Evolutionary conservation across 2,329 filamentous ascomycete species (phyloP).

Genomic region (Orbilia blumenaviensis): DNA sequence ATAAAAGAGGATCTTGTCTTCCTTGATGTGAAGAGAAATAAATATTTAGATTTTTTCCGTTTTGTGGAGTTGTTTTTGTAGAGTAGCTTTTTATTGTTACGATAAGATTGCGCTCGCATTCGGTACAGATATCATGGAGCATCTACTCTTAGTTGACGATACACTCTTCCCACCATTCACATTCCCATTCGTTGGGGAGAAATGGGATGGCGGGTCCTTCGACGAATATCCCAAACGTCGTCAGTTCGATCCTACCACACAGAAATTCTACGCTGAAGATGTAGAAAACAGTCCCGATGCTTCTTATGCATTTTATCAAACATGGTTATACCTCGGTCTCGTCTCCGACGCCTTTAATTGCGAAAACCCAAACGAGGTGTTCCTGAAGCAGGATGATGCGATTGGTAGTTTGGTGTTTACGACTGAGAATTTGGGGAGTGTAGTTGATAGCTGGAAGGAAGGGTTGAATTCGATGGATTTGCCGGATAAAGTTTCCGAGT

Average conservation of each 20-base stretch:
- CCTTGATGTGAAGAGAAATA: too few species aligned
- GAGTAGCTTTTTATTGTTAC: too few species aligned
- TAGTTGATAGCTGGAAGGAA: conserved; percentile 13
- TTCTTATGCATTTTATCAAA: conserved; percentile 41
- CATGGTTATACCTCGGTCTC: conserved; percentile 46
- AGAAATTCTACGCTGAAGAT: conserved; percentile 21
- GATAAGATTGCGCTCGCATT: too few species aligned
- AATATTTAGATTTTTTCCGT: too few species aligned
- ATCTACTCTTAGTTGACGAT: conserved; percentile 22
- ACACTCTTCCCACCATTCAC: conserved; percentile 7
- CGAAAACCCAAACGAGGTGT: conserved; percentile 23
- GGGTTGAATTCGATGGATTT: conserved; percentile 26
- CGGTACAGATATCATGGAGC: conserved; percentile 41
- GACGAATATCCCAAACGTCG: conserved; percentile 39
- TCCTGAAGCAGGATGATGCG: conserved; percentile 32
- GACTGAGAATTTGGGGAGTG: conserved; percentile 20
- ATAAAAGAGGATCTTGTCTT: conserved; percentile 15
- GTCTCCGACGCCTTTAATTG: conserved; percentile 32
- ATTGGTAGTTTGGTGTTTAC: conserved; percentile 23
- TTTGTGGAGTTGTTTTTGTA: too few species aligned
- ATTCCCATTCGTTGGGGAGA: conserved; percentile 39
- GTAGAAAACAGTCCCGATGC: conserved; percentile 40
- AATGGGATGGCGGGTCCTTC: conserved; percentile 48
- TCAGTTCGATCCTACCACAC: conserved; percentile 24
- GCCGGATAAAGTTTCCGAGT: conserved; percentile 12